Conservation (phyloP, 1,284 basidiomycete genomes). For the Boletus subluridellus region DNA sequence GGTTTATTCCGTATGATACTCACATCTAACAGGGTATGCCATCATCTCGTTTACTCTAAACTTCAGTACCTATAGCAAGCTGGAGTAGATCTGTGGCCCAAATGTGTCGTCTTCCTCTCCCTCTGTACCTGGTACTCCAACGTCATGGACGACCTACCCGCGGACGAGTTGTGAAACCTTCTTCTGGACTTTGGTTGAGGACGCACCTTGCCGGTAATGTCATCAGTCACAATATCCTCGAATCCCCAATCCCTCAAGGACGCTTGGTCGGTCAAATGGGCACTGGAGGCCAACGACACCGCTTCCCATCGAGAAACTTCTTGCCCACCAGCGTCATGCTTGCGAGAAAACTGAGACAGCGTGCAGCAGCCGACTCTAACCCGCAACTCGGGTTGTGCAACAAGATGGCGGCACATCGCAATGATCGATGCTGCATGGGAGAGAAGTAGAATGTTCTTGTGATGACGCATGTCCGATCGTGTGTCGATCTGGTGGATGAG, state of each 20-base stretch:
- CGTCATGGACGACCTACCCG: constrained; percentile 56
- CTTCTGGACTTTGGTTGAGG: neutral
- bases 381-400: constrained; percentile 48
- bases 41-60: neutral
- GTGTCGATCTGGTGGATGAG: constrained; percentile 51
- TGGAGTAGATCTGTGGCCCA: constrained; percentile 48
- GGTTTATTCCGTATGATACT: neutral
- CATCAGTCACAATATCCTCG: constrained; percentile 56
- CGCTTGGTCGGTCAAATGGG: constrained; percentile 55
- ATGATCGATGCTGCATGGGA: constrained; percentile 80
- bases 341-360: constrained; percentile 49
- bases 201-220: constrained; percentile 44
- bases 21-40: neutral
- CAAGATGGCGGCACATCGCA: constrained; percentile 60
- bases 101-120: constrained; percentile 51
- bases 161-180: neutral
- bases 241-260: constrained; percentile 76
- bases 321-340: constrained; percentile 26
- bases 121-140: constrained; percentile 54
- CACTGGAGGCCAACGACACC: constrained; percentile 49
- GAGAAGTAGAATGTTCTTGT: constrained; percentile 60
- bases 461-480: constrained; percentile 38
- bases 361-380: constrained; percentile 70
- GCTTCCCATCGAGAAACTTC: constrained; percentile 45
- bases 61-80: constrained; percentile 40